Evolutionary conservation across 495 filamentous ascomycete genomes (phyloP), one percentile per base, ranked within the genome.

Genomic region (Penicillium bialowiezense): DNA sequence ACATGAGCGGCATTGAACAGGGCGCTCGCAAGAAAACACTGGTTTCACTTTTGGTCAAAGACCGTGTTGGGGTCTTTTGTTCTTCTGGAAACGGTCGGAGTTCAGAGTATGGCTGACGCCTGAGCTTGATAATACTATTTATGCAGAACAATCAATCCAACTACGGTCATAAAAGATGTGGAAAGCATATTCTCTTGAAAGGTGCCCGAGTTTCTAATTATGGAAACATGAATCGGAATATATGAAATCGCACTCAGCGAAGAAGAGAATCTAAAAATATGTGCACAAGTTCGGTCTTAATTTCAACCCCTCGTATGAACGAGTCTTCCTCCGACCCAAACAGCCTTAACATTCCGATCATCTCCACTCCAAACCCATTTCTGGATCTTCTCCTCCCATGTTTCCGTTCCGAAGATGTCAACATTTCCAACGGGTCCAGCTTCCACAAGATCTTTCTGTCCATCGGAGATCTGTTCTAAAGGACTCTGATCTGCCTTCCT

Each of bases 341-440:
- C 91, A 54, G 68, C 80, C 59, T 70, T 72, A 0, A 87, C 87
- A 68, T 95, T 95, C 47, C 91, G 67, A 67, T 96, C 91, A 74
- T 96, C 90, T 0, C 91, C 91, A 50, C 80, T 85, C 71, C 83
- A 96, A 34, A 95, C 74, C 91, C 91, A 97, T 75, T 96, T 96
- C 28, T 87, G 83, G n/a, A 96, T 63, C 60, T 73, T 77, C 48
- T 96, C 88, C 41, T 82, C 75, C 89, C 86, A 90, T 6, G 45
- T 80, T 77, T 96, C 91, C 72, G 79, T 85, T 7, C 89, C 90
- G 75, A 93, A 97, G 4, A 93, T 58, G 74, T 96, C 89, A 7
- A 95, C 56, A 54, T 60, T 55, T 3, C 59, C 58, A 4, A 60
- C 49, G 13, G 63, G 51, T 3, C 51, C 57, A 42, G 53, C 17